Conservation (phyloP, 805 yeast species). For the Candida methanosorbosa region DNA sequence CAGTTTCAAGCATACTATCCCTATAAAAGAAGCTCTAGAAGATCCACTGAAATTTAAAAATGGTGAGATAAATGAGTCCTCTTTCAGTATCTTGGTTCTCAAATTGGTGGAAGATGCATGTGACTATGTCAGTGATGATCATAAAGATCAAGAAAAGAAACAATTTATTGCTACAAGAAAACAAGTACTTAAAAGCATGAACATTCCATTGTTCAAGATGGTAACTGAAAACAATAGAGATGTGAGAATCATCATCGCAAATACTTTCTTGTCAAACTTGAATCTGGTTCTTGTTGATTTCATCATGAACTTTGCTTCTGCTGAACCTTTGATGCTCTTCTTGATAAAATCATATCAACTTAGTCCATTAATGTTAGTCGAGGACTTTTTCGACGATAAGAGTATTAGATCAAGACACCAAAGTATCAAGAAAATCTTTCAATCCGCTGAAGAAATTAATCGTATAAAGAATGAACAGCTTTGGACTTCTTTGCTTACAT, state of each 20-base stretch:
- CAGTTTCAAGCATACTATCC: background rate
- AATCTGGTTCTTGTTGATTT: background rate
- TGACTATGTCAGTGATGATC: constrained; percentile 17
- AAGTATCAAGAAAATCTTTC: background rate
- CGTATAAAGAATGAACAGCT: background rate
- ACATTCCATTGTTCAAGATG: constrained; percentile 12
- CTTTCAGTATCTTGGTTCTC: constrained; percentile 20
- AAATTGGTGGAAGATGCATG: constrained; percentile 24
- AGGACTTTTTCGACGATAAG: constrained; percentile 1
- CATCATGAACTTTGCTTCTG: background rate
- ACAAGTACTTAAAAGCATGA: background rate
- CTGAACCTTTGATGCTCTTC: constrained; percentile 1
- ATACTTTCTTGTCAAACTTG: background rate
- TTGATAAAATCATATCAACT: background rate
- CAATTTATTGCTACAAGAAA: no score
- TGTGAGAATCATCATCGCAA: background rate
- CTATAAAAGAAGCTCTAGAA: background rate
- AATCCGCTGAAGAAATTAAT: background rate
- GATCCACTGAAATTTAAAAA: background rate
- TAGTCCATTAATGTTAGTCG: constrained; percentile 1
- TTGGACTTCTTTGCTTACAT: background rate
- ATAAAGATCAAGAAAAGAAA: background rate
- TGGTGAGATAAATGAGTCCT: constrained; percentile 16
- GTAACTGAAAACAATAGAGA: background rate
- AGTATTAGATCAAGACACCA: background rate